phyloP scores from a whole-genome alignment of 2,329 filamentous ascomycete genomes.

The Aschersonia sp. region DNA sequence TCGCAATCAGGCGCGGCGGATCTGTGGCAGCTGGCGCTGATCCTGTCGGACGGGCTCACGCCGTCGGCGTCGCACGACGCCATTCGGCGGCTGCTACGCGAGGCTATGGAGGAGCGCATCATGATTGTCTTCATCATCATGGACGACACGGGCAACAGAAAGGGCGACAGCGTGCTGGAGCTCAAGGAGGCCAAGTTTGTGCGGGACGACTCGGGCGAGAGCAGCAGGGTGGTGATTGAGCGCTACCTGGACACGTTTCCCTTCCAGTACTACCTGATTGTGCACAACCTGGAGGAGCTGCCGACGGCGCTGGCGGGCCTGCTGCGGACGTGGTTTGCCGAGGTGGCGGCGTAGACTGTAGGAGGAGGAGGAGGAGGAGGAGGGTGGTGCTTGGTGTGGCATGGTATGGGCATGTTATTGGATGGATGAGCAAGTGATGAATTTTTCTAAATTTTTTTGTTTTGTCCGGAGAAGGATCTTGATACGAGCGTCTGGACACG shows the following conservation, averaged over 20 bases:
- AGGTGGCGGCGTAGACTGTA: constrained; percentile 28
- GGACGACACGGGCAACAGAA: constrained; percentile 39
- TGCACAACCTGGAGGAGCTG: constrained; percentile 80
- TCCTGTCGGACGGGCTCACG: constrained; percentile 88
- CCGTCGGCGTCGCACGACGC: constrained; percentile 66
- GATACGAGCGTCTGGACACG: no score
- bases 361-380: neutral
- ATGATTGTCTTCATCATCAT: constrained; percentile 98
- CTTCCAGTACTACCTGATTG: constrained; percentile 92
- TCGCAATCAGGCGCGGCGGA: constrained; percentile 35
- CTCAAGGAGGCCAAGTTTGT: constrained; percentile 77
- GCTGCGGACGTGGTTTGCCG: constrained; percentile 89
- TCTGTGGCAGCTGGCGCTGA: constrained; percentile 87
- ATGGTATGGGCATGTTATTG: no score
- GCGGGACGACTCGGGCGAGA: constrained; percentile 30
- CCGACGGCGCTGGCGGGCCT: constrained; percentile 77
- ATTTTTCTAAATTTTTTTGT: no score
- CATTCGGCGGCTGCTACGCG: constrained; percentile 67
- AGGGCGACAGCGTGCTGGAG: constrained; percentile 63
- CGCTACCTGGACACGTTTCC: constrained; percentile 92
- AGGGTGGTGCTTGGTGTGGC: no score
- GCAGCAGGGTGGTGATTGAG: constrained; percentile 64
- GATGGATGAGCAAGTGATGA: no score
- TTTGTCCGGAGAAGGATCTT: no score
- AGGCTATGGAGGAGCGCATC: constrained; percentile 83